Evolutionary conservation across 2,329 filamentous ascomycete species (phyloP).

Genomic region (Trichophaea hybrida): DNA sequence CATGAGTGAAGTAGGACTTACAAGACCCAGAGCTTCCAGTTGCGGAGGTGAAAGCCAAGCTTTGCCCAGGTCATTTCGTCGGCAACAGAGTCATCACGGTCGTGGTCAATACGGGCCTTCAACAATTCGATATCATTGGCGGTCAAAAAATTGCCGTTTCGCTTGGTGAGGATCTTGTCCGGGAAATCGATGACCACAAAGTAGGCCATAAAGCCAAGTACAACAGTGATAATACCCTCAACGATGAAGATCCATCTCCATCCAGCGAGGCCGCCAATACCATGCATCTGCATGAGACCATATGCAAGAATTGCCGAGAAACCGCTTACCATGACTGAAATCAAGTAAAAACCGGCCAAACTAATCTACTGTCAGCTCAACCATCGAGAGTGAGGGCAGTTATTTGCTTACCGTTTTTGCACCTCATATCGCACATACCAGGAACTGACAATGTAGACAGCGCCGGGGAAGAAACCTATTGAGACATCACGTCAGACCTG

Average conservation of each 20-base stretch:
- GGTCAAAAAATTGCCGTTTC: slow-evolving; percentile 38
- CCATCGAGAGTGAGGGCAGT: slow-evolving; percentile 27
- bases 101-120: slow-evolving; percentile 37
- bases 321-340: slow-evolving; percentile 51
- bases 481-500: slow-evolving; percentile 1
- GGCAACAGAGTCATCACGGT: slow-evolving; percentile 40
- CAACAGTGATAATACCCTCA: slow-evolving; percentile 40
- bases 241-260: slow-evolving; percentile 54
- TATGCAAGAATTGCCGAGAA: slow-evolving; percentile 57
- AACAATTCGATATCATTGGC: slow-evolving; percentile 35
- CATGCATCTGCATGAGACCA: slow-evolving; percentile 40
- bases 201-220: slow-evolving; percentile 39
- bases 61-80: slow-evolving; percentile 37
- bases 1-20: slow-evolving; percentile 26
- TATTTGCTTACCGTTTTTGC: slow-evolving; percentile 20
- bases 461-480: slow-evolving; percentile 55
- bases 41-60: slow-evolving; percentile 37
- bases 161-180: slow-evolving; percentile 36
- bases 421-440: slow-evolving; percentile 54
- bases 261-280: slow-evolving; percentile 36
- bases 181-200: slow-evolving; percentile 51
- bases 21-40: slow-evolving; percentile 45
- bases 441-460: slow-evolving; percentile 56
- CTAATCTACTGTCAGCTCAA: slow-evolving; percentile 27
- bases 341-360: slow-evolving; percentile 45